Base-by-base conservation (phyloP, 1,139 yeast genomes). In the Yamadazyma atlantica region DNA sequence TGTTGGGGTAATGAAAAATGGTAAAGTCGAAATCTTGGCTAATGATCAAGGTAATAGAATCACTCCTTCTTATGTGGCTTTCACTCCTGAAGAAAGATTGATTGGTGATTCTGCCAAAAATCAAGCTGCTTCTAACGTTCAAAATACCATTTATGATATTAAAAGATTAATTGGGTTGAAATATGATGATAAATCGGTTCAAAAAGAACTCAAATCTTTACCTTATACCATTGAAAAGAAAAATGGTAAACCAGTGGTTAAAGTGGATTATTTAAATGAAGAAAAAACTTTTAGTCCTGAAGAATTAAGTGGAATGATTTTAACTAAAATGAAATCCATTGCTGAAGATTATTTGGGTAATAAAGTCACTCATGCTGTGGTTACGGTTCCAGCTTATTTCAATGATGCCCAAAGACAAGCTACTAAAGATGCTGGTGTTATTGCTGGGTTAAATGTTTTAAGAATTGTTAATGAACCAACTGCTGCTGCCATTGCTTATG, bases 401-500 rank as follows among this genome's bases (percentile, higher is more conserved):
- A 92, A 90, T 66, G 97, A 90, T 69, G 95, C 97, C 42, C 97
- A 90, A 73, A 85, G 97, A 75, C 97, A 90, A 69, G 97, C 97
- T 46, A 90, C 97, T 48, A 89, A 90, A 75, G 97, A 89, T 66
- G 97, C 97, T 39, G 97, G 97, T 73, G 78, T 87, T 45, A 90
- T 90, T 75, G 95, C 97, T 34, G 97, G 97, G 54, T 79, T 90
- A 60, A 88, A 86, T 57, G 95, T 90, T 43, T 78, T 89, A 60
- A 85, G 97, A 74, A 89, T 90, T 60, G 95, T 90, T 53, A 90
- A 90, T 66, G 97, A 90, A 75, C 97, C 97, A 48, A 90, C 97
- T 40, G 97, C 97, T 36, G 97, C 97, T 46, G 97, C 97, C 42
- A 88, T 90, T 65, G 97, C 97, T 45, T 90, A 90, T 69, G 97